These are phyloP conservation scores for Teunomyces lycoperdinae DNA, from an alignment of 805 yeast species.

Conservation along the genomic window DNA sequence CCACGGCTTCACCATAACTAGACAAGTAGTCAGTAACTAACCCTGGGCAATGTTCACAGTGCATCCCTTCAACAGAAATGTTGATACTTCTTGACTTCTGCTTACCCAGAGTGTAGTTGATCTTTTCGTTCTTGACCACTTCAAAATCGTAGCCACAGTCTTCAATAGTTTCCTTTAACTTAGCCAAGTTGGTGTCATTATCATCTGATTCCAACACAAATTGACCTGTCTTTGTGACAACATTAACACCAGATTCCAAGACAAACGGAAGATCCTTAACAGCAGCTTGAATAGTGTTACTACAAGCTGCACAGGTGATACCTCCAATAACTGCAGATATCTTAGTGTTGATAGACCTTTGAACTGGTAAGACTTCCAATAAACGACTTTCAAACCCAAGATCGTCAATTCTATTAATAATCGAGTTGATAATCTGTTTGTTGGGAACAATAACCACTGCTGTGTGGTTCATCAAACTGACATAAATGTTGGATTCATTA, in stretches of 20 bases:
- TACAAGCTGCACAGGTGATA: constrained; percentile 73
- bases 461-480: constrained; percentile 50
- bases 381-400: constrained; percentile 47
- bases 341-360: constrained; percentile 45
- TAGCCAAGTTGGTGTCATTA: constrained; percentile 25
- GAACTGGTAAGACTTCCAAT: constrained; percentile 59
- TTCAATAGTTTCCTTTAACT: constrained; percentile 51
- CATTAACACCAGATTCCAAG: constrained; percentile 50
- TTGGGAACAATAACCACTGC: constrained; percentile 54
- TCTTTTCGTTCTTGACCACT: constrained; percentile 40
- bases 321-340: constrained; percentile 67
- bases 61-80: constrained; percentile 62
- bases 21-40: constrained; percentile 47
- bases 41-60: constrained; percentile 67
- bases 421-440: constrained; percentile 41
- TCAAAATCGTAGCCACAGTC: constrained; percentile 67
- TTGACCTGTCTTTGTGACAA: constrained; percentile 60
- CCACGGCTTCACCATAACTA: constrained; percentile 55
- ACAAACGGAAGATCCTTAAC: constrained; percentile 51
- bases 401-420: constrained; percentile 26
- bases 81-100: constrained; percentile 54
- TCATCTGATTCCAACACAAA: constrained; percentile 50
- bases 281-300: constrained; percentile 50
- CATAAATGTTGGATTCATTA: constrained; percentile 38
- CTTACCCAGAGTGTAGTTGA: constrained; percentile 47